phyloP scores from a whole-genome alignment of 345 rosid species.

The Euphorbia lathyris region DNA sequence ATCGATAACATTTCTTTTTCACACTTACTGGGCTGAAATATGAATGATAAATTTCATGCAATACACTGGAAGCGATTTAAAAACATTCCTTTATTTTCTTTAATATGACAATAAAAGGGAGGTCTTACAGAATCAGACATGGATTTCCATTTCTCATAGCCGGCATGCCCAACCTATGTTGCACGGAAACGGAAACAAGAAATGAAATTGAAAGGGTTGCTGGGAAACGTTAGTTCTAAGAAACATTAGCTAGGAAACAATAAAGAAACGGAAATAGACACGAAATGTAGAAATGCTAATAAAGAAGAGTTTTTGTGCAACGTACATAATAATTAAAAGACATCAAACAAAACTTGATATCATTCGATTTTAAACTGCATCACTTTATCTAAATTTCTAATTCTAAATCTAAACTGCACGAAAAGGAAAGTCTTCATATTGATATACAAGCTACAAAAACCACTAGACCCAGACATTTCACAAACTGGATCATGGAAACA shows the following conservation, averaged over 20 bases:
- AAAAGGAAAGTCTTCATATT: not conserved
- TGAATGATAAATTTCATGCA: not conserved
- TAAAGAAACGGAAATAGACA: too few relatives aligned
- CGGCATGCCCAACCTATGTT: constrained; percentile 45
- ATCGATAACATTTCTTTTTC: not conserved
- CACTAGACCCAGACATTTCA: not conserved
- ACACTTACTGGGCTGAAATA: not conserved
- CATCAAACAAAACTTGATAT: not conserved
- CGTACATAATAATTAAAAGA: constrained; percentile 15
- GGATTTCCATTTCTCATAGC: constrained; percentile 43
- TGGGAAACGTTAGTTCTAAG: too few relatives aligned
- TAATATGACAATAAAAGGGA: not conserved
- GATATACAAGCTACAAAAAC: not conserved
- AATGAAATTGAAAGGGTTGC: too few relatives aligned
- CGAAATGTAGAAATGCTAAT: too few relatives aligned
- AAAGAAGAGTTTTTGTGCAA: too few relatives aligned
- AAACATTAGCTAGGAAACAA: too few relatives aligned
- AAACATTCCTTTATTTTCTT: not conserved
- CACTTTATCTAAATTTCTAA: not conserved
- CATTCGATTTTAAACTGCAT: not conserved
- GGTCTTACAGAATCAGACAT: constrained; percentile 35
- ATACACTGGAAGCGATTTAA: not conserved
- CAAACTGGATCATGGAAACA: constrained; percentile 1
- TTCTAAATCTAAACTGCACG: not conserved
- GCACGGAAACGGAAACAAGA: too few relatives aligned